Conservation (phyloP, 768 basidiomycete genomes). For the Sporobolomyces phaffii region DNA sequence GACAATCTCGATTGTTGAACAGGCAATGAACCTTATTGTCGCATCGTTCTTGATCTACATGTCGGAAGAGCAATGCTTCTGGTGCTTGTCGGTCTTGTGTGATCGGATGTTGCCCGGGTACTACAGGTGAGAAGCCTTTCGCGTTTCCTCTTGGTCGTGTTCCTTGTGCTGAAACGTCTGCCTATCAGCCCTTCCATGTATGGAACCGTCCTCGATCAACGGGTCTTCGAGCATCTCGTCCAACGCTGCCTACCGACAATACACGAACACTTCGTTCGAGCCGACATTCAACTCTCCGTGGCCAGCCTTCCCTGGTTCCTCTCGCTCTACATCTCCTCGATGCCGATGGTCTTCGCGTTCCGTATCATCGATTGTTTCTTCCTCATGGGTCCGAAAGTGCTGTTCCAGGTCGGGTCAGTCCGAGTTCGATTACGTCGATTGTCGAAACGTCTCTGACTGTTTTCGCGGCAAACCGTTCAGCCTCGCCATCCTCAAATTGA, state of each 20-base stretch:
- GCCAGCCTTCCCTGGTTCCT: constrained; percentile 98
- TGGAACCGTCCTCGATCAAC: constrained; percentile 94
- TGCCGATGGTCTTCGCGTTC: constrained; percentile 84
- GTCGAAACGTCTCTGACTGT: neutral
- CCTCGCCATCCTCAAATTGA: constrained; percentile 91
- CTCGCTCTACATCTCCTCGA: constrained; percentile 65
- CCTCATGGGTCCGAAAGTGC: constrained; percentile 96
- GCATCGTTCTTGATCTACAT: constrained; percentile 96
- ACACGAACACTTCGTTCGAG: constrained; percentile 79
- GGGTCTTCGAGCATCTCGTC: constrained; percentile 93
- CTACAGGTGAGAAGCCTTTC: constrained; percentile 85
- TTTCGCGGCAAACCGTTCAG: too few species aligned
- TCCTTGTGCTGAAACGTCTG: too few species aligned
- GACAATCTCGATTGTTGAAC: constrained; percentile 73
- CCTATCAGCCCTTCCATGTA: constrained; percentile 83
- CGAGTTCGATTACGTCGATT: neutral
- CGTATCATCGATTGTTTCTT: constrained; percentile 54
- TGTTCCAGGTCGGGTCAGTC: constrained; percentile 94
- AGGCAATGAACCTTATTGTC: constrained; percentile 97
- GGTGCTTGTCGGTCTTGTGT: constrained; percentile 90
- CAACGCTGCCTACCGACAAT: constrained; percentile 62
- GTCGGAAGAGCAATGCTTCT: constrained; percentile 98
- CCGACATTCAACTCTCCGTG: constrained; percentile 94
- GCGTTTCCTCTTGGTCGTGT: too few species aligned
- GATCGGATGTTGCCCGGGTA: constrained; percentile 94